Base-by-base conservation (phyloP, 495 filamentous ascomycete species). In the Penicillium turbatum region DNA sequence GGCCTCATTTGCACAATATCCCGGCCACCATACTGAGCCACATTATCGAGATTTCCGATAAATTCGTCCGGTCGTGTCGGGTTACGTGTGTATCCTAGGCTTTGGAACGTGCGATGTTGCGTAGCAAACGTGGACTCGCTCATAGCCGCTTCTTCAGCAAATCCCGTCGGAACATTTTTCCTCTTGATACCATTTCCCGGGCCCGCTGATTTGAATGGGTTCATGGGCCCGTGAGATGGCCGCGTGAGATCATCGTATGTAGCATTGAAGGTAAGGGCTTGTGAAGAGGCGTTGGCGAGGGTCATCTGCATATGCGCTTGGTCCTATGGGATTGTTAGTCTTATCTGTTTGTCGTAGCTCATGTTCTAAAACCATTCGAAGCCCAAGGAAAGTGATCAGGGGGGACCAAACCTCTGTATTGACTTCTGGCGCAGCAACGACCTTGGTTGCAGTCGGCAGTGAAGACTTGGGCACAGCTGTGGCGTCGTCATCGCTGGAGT, bases 121-220 rank as follows among this genome's bases (percentile, higher is more conserved):
- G 81, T 81, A 57, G 84, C 82, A 62, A 99, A 99, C 0, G 88
- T 92, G 51, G 88, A 79, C 62, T 95, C 92, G 68, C 88, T 95
- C 55, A 99, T 85, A 51, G 83, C 90, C 1, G 86, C 85, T 70
- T 97, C 92, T 56, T 91, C 79, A 0, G 95, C 95, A 63, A 81
- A 85, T 5, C 93, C 93, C 0, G 95, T 96, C 9, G 95, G 84
- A 2, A 97, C 86, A 55, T 93, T 92, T 62, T 95, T 95, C 50
- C 92, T 85, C 69, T 92, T 95, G 31, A 86, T 64, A 24, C 74
- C 76, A 45, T 80, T 75, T 30, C 75, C 74, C 26, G 73, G 59
- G 29, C 83, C 80, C 47, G 82, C 76, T 15, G 74, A 59, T 66
- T 86, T 85, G 73, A 88, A 89, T n/a, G 91, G 88, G 66, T 95